Conservation (phyloP, 192 early-diverging fungal genomes). For the Linnemannia elongata region DNA sequence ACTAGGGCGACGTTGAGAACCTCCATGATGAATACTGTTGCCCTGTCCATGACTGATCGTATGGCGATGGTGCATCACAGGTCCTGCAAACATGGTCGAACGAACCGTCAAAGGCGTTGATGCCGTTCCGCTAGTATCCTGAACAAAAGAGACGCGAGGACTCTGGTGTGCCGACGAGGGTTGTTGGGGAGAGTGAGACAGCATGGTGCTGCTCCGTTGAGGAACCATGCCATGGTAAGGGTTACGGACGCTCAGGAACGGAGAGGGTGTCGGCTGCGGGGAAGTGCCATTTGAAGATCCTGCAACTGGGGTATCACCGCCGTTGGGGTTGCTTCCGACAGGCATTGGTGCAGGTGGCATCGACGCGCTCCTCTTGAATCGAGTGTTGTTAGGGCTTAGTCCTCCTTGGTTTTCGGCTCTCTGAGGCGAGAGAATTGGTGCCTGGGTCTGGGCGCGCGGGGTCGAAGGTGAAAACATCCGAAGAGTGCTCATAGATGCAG, state of each 20-base stretch:
- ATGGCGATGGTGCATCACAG: conserved; percentile 18
- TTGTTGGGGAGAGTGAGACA: neutral
- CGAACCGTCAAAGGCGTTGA: neutral
- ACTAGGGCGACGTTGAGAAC: neutral
- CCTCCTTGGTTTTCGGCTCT: neutral
- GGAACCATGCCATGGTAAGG: neutral
- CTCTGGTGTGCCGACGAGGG: conserved; percentile 19
- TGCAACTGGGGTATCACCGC: neutral
- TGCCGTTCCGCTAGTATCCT: conserved; percentile 3
- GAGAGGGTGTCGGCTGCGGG: neutral
- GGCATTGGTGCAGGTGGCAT: conserved; percentile 24
- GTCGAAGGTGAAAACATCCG: conserved; percentile 10
- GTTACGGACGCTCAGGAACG: conserved; percentile 8
- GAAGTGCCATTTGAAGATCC: neutral
- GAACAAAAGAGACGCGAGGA: conserved; percentile 26
- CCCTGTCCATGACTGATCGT: conserved; percentile 44
- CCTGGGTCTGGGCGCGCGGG: neutral
- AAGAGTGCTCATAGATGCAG: neutral
- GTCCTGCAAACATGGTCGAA: conserved; percentile 29
- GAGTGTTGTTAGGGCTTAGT: neutral
- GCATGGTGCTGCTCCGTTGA: neutral
- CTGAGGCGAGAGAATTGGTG: neutral
- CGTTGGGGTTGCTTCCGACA: neutral
- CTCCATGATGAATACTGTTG: conserved; percentile 27
- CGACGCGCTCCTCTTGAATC: conserved; percentile 28